Base-by-base conservation (phyloP, 169 alveolate genomes). In the Eimeria mitis region DNA sequence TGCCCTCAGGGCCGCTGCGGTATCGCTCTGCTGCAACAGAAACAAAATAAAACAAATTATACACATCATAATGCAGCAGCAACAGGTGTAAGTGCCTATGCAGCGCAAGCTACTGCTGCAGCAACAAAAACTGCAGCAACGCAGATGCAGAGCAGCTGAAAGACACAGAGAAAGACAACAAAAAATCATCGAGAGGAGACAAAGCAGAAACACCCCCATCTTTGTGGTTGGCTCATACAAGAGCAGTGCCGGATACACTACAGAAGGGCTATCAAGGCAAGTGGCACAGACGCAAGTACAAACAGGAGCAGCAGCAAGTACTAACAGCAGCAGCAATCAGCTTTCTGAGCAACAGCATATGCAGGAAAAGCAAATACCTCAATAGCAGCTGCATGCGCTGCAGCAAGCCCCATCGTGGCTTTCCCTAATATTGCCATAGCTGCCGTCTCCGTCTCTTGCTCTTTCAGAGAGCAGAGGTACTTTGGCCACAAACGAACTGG, bases 351-450 rank as follows among this genome's bases (percentile, higher is more conserved):
- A 78, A 47, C 68, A 78, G 11, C 47, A 47, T n/a, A 44, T n/a
- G 63, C 40, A 44, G 65, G 44, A 47, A 34, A 8, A 47, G 70
- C 44, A 13, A 31, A 44, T 78, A 78, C 88, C 88, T 78, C 88
- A 78, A 52, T n/a, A 23, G 68, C 88, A 14, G 88, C 68, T 47
- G 88, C 68, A 78, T 78, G 68, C 42, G 68, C 88, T 78, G 88
- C 88, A 78, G 88, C 88, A 52, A 78, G 61, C 25, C 88, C 88
- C 88, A 78, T 78, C 65, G 88, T 78, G 16, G 88, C 88, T 19
- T 47, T 78, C 47, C 70, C 88, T 14, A 78, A 52, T 13, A 78
- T 52, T 13, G 88, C 88, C 88, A 78, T 78, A n/a, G 88, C 88
- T 11, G 88, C 88, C n/a, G 42, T 78, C 49, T 78, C 88, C 25